Evolutionary conservation across 345 rosid species (phyloP), one percentile per base, ranked within the genome.

Genomic region (Eutrema heterophyllum): DNA sequence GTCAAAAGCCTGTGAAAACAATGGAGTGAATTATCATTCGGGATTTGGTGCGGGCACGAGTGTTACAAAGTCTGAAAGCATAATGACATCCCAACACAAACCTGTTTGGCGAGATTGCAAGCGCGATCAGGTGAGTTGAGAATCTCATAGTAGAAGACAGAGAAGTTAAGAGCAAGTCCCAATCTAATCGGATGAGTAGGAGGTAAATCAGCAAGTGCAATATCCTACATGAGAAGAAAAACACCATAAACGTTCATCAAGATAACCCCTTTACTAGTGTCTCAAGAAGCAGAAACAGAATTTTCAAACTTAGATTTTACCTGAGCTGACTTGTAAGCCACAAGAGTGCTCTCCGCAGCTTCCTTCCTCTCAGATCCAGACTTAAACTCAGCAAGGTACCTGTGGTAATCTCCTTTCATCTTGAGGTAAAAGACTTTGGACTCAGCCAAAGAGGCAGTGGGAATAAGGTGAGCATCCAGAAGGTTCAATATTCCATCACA

Each of bases 281-380:
- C 49, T 33, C 15, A 54, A 18, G 27, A 36, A 27, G 62, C 21
- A 65, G 36, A 10, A 39, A 29, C 1, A 0, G 21, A 29, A 72
- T 40, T 33, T 30, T 45, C 9, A 64, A 64, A 63, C 16, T 33
- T 21, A 3, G 43, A 49, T 65, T 77, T 14, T 18, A 91, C 99
- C 96, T 95, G 99, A 71, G 99, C 99, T 16, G 99, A 89, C 81
- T 95, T 95, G 85, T 95, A 95, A 30, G 97, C 97, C 81, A 92
- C 51, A 46, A 95, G 82, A 63, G 99, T 95, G 81, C 86, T 95
- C 87, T 95, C 99, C 2, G 97, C 99, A 78, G 97, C 91, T 70
- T 95, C 97, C 84, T 95, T 95, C 81, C 99, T 88, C 82, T 95
- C 99, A 61, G 91, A 83, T 3, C 89, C 86, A 54, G 97, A 88